Conservation (phyloP, 768 basidiomycete species). For the Calocera cornea region DNA sequence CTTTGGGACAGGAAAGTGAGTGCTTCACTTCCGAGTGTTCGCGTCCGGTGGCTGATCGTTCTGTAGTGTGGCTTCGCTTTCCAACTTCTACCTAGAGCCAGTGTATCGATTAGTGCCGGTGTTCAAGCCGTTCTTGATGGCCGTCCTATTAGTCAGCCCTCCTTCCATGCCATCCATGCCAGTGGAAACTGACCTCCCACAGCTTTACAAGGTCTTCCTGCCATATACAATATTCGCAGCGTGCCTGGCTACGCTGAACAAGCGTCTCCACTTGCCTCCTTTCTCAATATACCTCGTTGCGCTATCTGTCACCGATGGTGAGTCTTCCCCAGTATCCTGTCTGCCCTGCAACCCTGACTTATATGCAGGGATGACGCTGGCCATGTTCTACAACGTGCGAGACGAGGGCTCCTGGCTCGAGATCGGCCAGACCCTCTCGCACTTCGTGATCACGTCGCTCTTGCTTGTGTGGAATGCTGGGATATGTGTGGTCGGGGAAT, state of each 20-base stretch:
- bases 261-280: constrained; percentile 52
- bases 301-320: constrained; percentile 57
- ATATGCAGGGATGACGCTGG: constrained; percentile 58
- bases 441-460: constrained; percentile 73
- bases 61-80: constrained; percentile 64
- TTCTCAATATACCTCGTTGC: constrained; percentile 72
- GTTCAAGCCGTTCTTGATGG: constrained; percentile 78
- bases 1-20: constrained; percentile 74
- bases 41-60: constrained; percentile 9
- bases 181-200: background rate
- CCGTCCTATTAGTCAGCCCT: constrained; percentile 44
- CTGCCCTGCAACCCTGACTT: constrained; percentile 7
- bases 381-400: constrained; percentile 72
- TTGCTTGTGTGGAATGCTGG: constrained; percentile 68
- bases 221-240: constrained; percentile 69
- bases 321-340: constrained; percentile 13
- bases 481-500: constrained; percentile 58
- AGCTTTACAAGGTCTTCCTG: constrained; percentile 72
- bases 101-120: constrained; percentile 77
- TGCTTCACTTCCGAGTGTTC: constrained; percentile 14
- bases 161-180: background rate
- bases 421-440: constrained; percentile 77
- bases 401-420: constrained; percentile 79
- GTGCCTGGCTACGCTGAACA: constrained; percentile 53
- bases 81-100: constrained; percentile 80